These are phyloP conservation scores for Colletotrichum somersetense DNA, from an alignment of 2,329 filamentous ascomycete genomes.

Conservation along the genomic window DNA sequence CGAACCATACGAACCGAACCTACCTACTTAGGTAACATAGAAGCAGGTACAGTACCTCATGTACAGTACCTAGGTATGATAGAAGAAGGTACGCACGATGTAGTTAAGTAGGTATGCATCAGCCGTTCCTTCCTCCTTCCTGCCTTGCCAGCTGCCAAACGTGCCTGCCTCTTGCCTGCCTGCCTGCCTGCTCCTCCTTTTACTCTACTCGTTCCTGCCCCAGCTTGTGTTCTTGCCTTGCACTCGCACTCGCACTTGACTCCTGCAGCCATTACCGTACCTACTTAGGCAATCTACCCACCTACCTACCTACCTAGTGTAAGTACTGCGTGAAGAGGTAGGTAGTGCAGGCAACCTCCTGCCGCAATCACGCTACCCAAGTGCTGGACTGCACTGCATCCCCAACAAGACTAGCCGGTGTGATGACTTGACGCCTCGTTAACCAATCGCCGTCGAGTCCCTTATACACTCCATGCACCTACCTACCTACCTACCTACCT, in stretches of 20 bases:
- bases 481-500: too few relatives aligned
- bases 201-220: background rate
- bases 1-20: too few relatives aligned
- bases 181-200: background rate
- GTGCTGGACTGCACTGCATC: too few relatives aligned
- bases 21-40: too few relatives aligned
- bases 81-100: too few relatives aligned
- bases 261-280: background rate
- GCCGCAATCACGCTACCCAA: background rate
- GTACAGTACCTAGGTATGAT: too few relatives aligned
- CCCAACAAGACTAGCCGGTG: conserved; percentile 27
- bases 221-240: background rate
- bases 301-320: too few relatives aligned
- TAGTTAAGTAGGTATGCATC: background rate
- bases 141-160: background rate
- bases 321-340: too few relatives aligned
- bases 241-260: too few relatives aligned
- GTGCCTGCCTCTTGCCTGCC: background rate
- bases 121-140: background rate
- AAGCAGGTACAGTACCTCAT: too few relatives aligned
- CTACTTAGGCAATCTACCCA: too few relatives aligned
- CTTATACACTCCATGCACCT: background rate
- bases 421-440: conserved; percentile 18
- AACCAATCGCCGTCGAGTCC: conserved; percentile 23
- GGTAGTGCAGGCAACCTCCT: background rate